Evolutionary conservation across 2,329 filamentous ascomycete species (phyloP).

Genomic region (Arthroderma uncinatum): DNA sequence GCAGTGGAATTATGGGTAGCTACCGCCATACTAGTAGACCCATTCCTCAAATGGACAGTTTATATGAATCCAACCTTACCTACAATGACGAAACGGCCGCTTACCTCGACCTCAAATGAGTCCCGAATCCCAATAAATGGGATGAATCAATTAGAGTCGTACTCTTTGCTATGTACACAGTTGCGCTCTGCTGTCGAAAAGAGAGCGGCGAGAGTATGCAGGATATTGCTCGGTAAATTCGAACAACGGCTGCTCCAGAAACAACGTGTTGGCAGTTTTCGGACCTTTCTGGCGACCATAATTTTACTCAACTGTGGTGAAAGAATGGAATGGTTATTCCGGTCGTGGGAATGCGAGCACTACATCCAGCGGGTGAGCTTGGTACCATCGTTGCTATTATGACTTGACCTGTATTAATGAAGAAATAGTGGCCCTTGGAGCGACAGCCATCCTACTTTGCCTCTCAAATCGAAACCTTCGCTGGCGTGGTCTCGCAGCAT

Average conservation of each 20-base stretch:
- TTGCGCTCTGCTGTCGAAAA: conserved; percentile 46
- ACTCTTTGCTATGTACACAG: conserved; percentile 43
- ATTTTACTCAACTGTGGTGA: conserved; percentile 50
- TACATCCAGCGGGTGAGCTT: conserved; percentile 27
- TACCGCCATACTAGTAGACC: conserved; percentile 44
- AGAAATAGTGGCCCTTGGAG: conserved; percentile 43
- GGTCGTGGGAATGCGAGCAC: conserved; percentile 39
- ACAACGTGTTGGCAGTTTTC: conserved; percentile 46
- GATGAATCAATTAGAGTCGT: conserved; percentile 34
- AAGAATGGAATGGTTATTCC: conserved; percentile 49
- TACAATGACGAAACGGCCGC: conserved; percentile 27
- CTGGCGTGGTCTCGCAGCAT: conserved; percentile 47
- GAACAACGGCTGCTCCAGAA: conserved; percentile 50
- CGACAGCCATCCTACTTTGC: conserved; percentile 42
- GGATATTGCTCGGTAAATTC: conserved; percentile 47
- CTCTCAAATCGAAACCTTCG: conserved; percentile 47
- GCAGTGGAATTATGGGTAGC: conserved; percentile 47
- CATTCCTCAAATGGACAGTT: conserved; percentile 38
- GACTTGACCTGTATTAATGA: not conserved
- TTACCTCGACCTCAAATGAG: conserved; percentile 30
- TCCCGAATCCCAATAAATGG: conserved; percentile 32
- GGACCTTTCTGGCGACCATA: conserved; percentile 50
- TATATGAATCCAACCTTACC: conserved; percentile 37
- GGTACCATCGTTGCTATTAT: not conserved
- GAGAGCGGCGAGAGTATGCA: conserved; percentile 42